These are phyloP conservation scores for Carex cristatella DNA, from an alignment of 176 grass and related monocot genomes.

Conservation along the genomic window DNA sequence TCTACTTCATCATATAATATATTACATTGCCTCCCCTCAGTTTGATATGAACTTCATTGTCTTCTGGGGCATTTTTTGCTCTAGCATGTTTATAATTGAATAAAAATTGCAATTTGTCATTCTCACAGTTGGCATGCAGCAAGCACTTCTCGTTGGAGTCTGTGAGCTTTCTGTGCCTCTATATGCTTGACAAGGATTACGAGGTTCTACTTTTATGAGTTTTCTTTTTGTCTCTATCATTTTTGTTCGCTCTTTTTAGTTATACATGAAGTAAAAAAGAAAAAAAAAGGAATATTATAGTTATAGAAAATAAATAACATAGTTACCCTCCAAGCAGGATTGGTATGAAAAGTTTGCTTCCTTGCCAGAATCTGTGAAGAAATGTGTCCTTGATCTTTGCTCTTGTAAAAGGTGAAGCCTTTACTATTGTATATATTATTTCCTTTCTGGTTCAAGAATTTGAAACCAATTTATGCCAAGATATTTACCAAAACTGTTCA, in stretches of 20 bases:
- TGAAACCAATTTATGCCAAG: not conserved
- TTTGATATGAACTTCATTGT: slow-evolving; percentile 22
- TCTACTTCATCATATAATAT: not conserved
- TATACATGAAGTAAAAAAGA: not conserved
- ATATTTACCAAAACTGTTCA: not conserved
- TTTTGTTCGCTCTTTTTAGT: not conserved
- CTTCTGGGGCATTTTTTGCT: not conserved
- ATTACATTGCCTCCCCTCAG: not conserved
- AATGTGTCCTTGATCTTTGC: slow-evolving; percentile 44
- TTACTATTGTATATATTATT: slow-evolving; percentile 8
- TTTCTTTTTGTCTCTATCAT: not conserved
- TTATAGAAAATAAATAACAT: not conserved
- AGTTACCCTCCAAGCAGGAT: slow-evolving; percentile 28
- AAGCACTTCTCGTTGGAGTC: slow-evolving; percentile 80
- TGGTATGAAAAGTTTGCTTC: slow-evolving; percentile 44
- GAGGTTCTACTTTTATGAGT: slow-evolving; percentile 41
- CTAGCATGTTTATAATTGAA: slow-evolving; percentile 4
- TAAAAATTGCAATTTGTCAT: slow-evolving; percentile 28
- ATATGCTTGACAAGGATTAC: slow-evolving; percentile 55
- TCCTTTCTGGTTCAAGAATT: not conserved
- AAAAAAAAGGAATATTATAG: not conserved
- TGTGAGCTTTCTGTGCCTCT: slow-evolving; percentile 73
- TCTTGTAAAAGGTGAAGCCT: slow-evolving; percentile 54
- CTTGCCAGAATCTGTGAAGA: slow-evolving; percentile 39
- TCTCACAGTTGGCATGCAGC: slow-evolving; percentile 72